Evolutionary conservation across 1,139 yeast species (phyloP).

Genomic region (Zygosaccharomyces pseudobailii): DNA sequence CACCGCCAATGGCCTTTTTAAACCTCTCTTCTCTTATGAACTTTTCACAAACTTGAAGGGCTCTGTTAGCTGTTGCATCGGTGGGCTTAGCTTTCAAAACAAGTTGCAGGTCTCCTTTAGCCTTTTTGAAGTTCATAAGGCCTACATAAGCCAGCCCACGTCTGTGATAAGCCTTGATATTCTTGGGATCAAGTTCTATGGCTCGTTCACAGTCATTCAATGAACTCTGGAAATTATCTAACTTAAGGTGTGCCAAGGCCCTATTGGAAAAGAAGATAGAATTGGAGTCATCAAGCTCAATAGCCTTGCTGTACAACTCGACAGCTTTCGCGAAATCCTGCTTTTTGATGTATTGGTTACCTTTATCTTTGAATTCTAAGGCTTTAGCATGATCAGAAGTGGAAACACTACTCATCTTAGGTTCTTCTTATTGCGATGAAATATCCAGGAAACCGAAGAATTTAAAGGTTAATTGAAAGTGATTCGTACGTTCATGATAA

Average conservation of each 20-base stretch:
- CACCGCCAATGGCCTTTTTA: constrained; percentile 81
- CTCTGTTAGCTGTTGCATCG: constrained; percentile 63
- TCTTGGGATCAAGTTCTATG: constrained; percentile 58
- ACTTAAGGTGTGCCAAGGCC: constrained; percentile 83
- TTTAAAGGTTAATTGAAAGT: neutral
- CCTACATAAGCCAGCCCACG: constrained; percentile 82
- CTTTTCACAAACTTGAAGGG: constrained; percentile 60
- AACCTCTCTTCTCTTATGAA: constrained; percentile 73
- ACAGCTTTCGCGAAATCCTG: constrained; percentile 66
- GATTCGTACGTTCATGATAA: neutral
- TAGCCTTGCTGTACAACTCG: constrained; percentile 68
- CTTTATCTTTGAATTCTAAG: constrained; percentile 56
- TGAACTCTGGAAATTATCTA: constrained; percentile 84
- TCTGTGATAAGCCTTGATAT: constrained; percentile 72
- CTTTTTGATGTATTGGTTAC: constrained; percentile 64
- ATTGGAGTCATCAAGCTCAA: constrained; percentile 57
- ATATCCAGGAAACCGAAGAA: neutral
- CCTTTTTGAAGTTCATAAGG: constrained; percentile 67
- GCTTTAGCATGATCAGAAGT: constrained; percentile 39
- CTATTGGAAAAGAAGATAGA: constrained; percentile 80
- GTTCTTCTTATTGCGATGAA: neutral
- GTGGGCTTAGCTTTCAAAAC: constrained; percentile 62
- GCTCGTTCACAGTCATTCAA: constrained; percentile 73
- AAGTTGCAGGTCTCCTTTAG: constrained; percentile 61
- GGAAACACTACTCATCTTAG: constrained; percentile 17